These are phyloP conservation scores for Syzygium aqueum DNA, from an alignment of 345 rosid genomes.

Conservation along the genomic window DNA sequence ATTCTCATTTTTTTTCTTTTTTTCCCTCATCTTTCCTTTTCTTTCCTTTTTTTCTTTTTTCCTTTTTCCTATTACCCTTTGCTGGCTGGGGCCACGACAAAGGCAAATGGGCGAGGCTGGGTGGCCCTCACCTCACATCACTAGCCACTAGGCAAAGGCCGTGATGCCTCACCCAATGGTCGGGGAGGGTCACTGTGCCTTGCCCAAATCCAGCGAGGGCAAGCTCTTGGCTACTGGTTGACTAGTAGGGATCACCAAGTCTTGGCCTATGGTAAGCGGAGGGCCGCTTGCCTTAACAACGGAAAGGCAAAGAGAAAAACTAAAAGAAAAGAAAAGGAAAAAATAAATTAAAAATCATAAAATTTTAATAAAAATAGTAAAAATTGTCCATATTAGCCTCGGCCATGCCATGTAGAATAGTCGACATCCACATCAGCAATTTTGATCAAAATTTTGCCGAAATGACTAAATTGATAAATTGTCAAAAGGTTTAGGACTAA, in stretches of 20 bases:
- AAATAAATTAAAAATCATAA: neutral
- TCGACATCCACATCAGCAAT: fast-evolving
- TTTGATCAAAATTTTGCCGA: neutral
- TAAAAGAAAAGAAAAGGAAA: neutral
- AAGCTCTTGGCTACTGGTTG: neutral
- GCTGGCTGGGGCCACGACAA: too few species aligned
- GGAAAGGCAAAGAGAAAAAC: neutral
- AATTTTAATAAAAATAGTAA: neutral
- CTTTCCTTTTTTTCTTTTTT: too few species aligned
- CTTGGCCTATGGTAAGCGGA: neutral
- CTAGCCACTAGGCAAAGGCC: neutral
- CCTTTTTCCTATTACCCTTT: neutral
- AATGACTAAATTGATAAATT: neutral
- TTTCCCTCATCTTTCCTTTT: too few species aligned
- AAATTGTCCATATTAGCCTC: neutral
- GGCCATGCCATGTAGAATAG: neutral
- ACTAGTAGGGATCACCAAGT: fast-evolving
- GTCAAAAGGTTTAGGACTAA: too few species aligned
- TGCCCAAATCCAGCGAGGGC: neutral
- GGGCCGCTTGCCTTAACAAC: neutral
- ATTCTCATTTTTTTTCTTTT: too few species aligned
- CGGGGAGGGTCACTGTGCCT: neutral
- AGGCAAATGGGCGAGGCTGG: fast-evolving
- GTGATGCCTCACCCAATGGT: fast-evolving
- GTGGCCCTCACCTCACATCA: neutral